These are phyloP conservation scores for Phoenix dactylifera DNA, from an alignment of 176 grass and related monocot species.

Conservation along the genomic window DNA sequence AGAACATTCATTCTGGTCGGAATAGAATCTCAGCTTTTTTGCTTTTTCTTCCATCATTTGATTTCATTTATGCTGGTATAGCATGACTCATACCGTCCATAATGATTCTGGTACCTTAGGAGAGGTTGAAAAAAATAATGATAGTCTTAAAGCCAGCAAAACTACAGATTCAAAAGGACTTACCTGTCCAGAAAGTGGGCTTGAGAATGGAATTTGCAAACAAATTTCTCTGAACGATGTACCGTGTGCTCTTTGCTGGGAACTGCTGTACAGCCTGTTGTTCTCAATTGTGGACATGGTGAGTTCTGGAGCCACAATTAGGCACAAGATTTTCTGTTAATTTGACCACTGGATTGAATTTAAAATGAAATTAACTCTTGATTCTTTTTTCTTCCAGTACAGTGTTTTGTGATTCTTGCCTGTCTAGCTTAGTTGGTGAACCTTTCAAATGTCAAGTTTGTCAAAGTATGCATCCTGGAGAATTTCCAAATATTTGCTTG, in stretches of 20 bases:
- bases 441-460: slow-evolving; percentile 58
- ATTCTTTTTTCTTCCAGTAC: slow-evolving; percentile 13
- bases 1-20: slow-evolving; percentile 37
- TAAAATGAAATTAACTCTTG: not conserved
- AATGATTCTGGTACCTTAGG: not conserved
- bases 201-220: slow-evolving; percentile 15
- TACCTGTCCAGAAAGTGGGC: slow-evolving; percentile 13
- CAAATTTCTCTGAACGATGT: slow-evolving; percentile 54
- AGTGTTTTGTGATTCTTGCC: slow-evolving; percentile 62
- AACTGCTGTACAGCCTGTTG: slow-evolving; percentile 59
- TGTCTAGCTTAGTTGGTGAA: slow-evolving; percentile 36
- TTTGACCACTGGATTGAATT: not conserved
- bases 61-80: too few relatives aligned
- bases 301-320: slow-evolving; percentile 26
- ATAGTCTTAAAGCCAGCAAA: slow-evolving; percentile 20
- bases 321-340: not conserved
- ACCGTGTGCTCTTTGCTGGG: slow-evolving; percentile 55
- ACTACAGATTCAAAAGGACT: slow-evolving; percentile 18
- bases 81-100: too few relatives aligned
- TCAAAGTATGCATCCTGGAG: slow-evolving; percentile 58
- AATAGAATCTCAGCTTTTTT: slow-evolving; percentile 2
- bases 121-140: slow-evolving; percentile 24
- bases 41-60: too few relatives aligned
- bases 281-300: slow-evolving; percentile 99
- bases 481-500: slow-evolving; percentile 77